These are phyloP conservation scores for Abrus precatorius DNA, from an alignment of 306 rosid species.

Conservation along the genomic window DNA sequence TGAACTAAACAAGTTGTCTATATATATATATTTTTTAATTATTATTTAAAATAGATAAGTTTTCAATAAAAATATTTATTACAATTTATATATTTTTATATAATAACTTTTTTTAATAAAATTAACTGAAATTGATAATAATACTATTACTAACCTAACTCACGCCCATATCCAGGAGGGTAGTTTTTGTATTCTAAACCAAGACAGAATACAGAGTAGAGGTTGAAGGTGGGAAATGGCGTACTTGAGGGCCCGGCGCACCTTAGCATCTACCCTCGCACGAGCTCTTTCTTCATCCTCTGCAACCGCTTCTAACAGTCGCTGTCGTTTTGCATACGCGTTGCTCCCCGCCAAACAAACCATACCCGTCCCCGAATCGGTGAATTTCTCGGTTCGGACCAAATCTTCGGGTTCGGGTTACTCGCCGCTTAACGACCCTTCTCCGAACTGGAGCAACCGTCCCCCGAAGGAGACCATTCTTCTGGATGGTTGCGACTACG, in stretches of 20 bases:
- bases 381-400: slow-evolving; percentile 51
- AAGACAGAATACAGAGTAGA: not conserved
- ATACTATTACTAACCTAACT: too few relatives aligned
- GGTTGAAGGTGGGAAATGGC: slow-evolving; percentile 60
- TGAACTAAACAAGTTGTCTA: too few relatives aligned
- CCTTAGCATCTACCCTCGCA: slow-evolving; percentile 54
- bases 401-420: slow-evolving; percentile 77
- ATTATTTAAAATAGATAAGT: too few relatives aligned
- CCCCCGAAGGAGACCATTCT: slow-evolving; percentile 91
- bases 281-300: slow-evolving; percentile 54
- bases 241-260: slow-evolving; percentile 68
- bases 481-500: slow-evolving; percentile 94
- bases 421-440: slow-evolving; percentile 82
- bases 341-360: slow-evolving; percentile 52
- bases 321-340: slow-evolving; percentile 60
- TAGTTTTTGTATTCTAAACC: too few relatives aligned
- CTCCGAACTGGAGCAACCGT: slow-evolving; percentile 94
- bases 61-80: too few relatives aligned
- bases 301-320: slow-evolving; percentile 53
- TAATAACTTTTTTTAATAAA: too few relatives aligned
- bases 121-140: too few relatives aligned
- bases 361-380: slow-evolving; percentile 42
- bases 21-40: too few relatives aligned
- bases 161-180: too few relatives aligned
- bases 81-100: too few relatives aligned